Percentiles rank a stretch among this genome's conserved stretches.
phyloP scores from a whole-genome alignment of 306 rosid genomes.

The Vachellia pachyceras region DNA sequence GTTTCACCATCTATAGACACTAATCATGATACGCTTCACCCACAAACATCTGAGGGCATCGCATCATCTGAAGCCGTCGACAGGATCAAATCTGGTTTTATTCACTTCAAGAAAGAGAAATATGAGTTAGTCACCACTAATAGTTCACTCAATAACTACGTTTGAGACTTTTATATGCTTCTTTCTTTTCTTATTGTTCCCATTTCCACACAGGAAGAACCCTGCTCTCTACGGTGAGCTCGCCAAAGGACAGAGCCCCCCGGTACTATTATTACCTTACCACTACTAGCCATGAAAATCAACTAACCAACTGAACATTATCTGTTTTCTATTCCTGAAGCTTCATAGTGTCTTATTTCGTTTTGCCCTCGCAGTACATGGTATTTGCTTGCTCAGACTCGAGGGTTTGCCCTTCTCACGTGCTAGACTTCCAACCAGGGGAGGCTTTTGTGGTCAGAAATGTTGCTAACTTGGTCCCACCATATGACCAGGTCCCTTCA shows the following conservation, averaged over 20 bases:
- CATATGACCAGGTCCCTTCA: constrained; percentile 64
- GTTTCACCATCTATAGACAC: too few species aligned
- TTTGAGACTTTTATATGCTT: not conserved
- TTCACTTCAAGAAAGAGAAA: constrained; percentile 93
- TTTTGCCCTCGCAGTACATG: constrained; percentile 68
- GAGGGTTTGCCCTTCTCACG: constrained; percentile 97
- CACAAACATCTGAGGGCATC: constrained; percentile 42
- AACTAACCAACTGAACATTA: not conserved
- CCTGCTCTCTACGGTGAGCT: constrained; percentile 88
- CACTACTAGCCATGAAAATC: not conserved
- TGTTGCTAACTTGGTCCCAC: constrained; percentile 96
- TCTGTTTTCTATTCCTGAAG: not conserved
- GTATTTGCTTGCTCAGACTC: constrained; percentile 99
- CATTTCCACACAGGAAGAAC: constrained; percentile 54
- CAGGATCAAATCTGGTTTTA: constrained; percentile 78
- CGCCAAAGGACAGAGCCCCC: constrained; percentile 93
- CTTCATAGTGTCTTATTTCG: not conserved
- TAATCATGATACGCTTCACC: too few species aligned
- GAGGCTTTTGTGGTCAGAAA: constrained; percentile 98
- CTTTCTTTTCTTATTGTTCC: constrained; percentile 27
- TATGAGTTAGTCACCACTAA: constrained; percentile 63
- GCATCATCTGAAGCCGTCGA: constrained; percentile 69
- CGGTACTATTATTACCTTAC: constrained; percentile 47
- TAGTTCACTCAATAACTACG: not conserved
- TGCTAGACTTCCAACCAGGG: constrained; percentile 92